Conservation (phyloP, 2,329 filamentous ascomycete genomes). For the Pyricularia grisea region DNA sequence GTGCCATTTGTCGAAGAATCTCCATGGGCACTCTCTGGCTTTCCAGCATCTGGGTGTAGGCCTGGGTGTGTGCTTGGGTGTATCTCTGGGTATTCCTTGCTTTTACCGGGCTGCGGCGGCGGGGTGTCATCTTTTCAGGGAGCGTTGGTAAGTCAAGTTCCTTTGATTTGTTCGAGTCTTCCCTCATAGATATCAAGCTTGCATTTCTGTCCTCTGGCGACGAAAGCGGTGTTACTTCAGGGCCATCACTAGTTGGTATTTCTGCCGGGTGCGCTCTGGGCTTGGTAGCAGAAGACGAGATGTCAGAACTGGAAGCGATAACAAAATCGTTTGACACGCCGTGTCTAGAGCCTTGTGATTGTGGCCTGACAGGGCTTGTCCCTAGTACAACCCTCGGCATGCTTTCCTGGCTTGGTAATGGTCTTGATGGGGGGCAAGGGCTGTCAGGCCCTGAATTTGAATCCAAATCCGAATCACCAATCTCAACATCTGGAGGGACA, state of each 20-base stretch:
- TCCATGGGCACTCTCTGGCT: constrained; percentile 43
- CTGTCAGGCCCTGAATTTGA: background rate
- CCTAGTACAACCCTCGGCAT: background rate
- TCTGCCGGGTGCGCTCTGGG: background rate
- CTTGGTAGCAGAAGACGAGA: background rate
- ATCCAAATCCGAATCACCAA: constrained; percentile 3
- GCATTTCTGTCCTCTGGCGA: constrained; percentile 8
- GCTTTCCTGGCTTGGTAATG: background rate
- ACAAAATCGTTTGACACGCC: background rate
- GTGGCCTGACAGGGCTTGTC: background rate
- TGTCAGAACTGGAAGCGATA: constrained; percentile 1
- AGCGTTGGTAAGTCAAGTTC: background rate
- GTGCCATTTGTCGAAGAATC: constrained; percentile 35
- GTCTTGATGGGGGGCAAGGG: background rate
- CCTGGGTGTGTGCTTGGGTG: constrained; percentile 10
- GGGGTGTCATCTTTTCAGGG: background rate
- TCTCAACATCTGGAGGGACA: background rate
- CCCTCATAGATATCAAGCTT: background rate
- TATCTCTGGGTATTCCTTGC: background rate
- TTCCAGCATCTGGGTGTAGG: constrained; percentile 24
- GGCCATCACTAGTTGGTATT: background rate
- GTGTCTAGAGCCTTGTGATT: background rate
- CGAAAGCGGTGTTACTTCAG: constrained; percentile 11
- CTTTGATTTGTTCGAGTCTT: background rate
- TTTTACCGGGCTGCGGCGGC: background rate